phyloP scores from a whole-genome alignment of 2,329 filamentous ascomycete genomes.

The Calonectria crousiana region DNA sequence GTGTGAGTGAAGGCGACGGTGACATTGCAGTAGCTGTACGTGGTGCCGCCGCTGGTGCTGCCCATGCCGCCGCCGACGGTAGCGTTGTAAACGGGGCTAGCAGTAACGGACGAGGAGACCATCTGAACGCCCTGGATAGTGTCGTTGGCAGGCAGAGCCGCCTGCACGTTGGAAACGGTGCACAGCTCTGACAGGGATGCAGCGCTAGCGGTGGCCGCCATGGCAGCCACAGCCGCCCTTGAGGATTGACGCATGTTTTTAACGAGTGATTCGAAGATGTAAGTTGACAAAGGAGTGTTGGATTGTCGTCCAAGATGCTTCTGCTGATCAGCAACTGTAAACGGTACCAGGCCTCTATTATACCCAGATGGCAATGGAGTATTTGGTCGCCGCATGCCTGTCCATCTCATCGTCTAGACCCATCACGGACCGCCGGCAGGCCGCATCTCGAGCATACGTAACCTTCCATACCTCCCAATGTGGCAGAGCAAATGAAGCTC shows the following conservation, averaged over 20 bases:
- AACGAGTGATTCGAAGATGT: constrained; percentile 5
- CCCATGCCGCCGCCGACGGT: constrained; percentile 37
- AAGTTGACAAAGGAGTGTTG: not conserved
- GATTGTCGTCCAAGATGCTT: not conserved
- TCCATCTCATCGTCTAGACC: not conserved
- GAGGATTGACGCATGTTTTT: constrained; percentile 26
- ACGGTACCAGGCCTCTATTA: constrained; percentile 1
- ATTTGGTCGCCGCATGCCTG: not conserved
- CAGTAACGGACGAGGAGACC: constrained; percentile 55
- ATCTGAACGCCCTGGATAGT: constrained; percentile 40
- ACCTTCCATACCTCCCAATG: not conserved
- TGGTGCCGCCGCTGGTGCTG: constrained; percentile 38
- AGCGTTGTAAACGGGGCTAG: constrained; percentile 36
- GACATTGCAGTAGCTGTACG: constrained; percentile 51
- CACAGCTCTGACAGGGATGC: constrained; percentile 38
- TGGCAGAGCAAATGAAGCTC: constrained; percentile 9
- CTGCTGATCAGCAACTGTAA: not conserved
- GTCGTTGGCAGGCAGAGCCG: constrained; percentile 36
- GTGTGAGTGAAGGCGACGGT: constrained; percentile 52
- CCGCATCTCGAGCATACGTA: constrained; percentile 4
- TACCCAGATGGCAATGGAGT: not conserved
- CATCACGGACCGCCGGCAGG: not conserved
- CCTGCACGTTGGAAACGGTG: constrained; percentile 33
- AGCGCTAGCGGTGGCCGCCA: constrained; percentile 27
- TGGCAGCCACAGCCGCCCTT: constrained; percentile 6